Conservation (phyloP, 805 yeast genomes). For the Ogataea nakhonphanomensis region DNA sequence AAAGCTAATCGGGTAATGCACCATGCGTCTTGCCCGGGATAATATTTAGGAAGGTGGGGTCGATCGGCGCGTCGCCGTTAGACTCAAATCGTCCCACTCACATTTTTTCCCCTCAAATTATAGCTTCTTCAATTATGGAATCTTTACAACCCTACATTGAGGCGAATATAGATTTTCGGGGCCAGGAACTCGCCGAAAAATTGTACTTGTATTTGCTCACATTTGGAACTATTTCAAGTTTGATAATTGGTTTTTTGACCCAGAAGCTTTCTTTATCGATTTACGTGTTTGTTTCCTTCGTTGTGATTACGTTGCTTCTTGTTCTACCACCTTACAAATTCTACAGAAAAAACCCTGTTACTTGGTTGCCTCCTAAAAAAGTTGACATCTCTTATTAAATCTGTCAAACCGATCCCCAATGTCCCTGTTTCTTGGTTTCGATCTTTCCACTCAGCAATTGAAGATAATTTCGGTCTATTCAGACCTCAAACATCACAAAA, state of each 20-base stretch:
- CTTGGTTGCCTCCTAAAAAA: constrained; percentile 38
- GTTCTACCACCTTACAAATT: constrained; percentile 59
- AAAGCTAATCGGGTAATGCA: too few relatives aligned
- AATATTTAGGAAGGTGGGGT: neutral
- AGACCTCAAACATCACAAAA: constrained; percentile 47
- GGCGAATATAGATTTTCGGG: constrained; percentile 47
- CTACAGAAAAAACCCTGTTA: constrained; percentile 47
- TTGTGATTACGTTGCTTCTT: constrained; percentile 33
- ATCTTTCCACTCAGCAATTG: constrained; percentile 85
- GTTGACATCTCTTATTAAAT: constrained; percentile 16
- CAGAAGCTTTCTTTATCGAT: constrained; percentile 42
- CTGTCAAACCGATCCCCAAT: neutral
- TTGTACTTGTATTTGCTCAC: constrained; percentile 28
- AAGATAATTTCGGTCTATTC: constrained; percentile 67
- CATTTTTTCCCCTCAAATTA: constrained; percentile 3
- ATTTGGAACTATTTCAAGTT: constrained; percentile 37
- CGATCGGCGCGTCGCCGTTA: constrained; percentile 5
- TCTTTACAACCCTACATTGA: constrained; percentile 20
- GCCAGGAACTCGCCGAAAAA: constrained; percentile 45
- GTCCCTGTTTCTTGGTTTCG: constrained; percentile 64
- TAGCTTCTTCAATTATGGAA: constrained; percentile 18
- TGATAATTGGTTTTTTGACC: constrained; percentile 45
- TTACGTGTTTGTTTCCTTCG: constrained; percentile 37
- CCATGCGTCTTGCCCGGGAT: neutral
- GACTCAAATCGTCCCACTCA: neutral